Evolutionary conservation across 495 filamentous ascomycete genomes (phyloP).

Genomic region (Penicillium argentinense): DNA sequence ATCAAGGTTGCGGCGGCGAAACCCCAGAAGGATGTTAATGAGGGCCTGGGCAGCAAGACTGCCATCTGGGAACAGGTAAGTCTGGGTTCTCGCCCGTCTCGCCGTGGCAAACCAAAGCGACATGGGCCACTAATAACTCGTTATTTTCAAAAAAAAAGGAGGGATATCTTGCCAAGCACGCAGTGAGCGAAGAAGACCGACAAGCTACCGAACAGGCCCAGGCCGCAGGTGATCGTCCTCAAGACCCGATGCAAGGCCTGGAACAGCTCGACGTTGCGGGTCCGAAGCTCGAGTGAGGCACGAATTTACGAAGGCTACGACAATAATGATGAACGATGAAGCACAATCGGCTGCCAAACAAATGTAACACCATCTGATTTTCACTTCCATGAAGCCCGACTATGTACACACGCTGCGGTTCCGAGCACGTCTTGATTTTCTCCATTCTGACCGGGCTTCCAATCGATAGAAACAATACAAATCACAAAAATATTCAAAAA

Average conservation of each 20-base stretch:
- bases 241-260: slow-evolving; percentile 94
- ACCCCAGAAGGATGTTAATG: slow-evolving; percentile 82
- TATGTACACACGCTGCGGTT: slow-evolving; percentile 42
- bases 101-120: too few species aligned
- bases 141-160: slow-evolving; percentile 61
- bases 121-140: too few species aligned
- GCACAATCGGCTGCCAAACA: slow-evolving; percentile 28
- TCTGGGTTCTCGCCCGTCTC: too few species aligned
- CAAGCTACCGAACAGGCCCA: slow-evolving; percentile 59
- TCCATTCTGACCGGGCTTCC: slow-evolving; percentile 23
- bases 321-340: slow-evolving; percentile 29
- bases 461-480: slow-evolving; percentile 39
- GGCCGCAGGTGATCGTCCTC: slow-evolving; percentile 51
- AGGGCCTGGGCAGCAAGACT: slow-evolving; percentile 88
- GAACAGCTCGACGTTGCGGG: slow-evolving; percentile 93
- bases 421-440: slow-evolving; percentile 26
- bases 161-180: slow-evolving; percentile 87
- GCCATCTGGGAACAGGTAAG: slow-evolving; percentile 97
- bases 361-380: slow-evolving; percentile 27
- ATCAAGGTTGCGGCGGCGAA: slow-evolving; percentile 92
- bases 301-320: slow-evolving; percentile 21
- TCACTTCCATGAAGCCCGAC: slow-evolving; percentile 34
- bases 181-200: slow-evolving; percentile 83
- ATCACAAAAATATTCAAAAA: slow-evolving; percentile 26
- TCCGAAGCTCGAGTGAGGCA: slow-evolving; percentile 70